Conservation (phyloP, 441 rosid species). For the Adansonia grandidieri region DNA sequence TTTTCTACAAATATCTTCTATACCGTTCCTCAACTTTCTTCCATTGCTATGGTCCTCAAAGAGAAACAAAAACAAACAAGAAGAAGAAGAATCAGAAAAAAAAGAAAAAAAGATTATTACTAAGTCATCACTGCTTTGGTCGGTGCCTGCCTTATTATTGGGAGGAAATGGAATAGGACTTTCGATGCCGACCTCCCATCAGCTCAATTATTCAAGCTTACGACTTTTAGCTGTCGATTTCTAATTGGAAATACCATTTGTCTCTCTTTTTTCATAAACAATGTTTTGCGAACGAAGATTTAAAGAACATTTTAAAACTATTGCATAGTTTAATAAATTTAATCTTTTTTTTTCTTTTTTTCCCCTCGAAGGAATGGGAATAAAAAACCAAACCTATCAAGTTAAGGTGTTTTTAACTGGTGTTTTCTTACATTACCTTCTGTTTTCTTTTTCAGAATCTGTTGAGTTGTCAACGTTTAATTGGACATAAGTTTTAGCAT, state of each 20-base stretch:
- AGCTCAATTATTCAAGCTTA: slow-evolving; percentile 25
- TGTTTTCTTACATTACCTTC: background rate
- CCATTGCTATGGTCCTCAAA: background rate
- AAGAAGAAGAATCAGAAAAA: background rate
- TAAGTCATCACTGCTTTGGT: background rate
- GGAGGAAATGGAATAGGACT: slow-evolving; percentile 25
- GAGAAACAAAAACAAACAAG: background rate
- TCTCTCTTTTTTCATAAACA: background rate
- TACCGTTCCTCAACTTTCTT: background rate
- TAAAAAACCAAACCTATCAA: background rate
- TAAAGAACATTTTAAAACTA: no score
- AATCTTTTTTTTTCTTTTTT: no score
- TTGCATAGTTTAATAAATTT: no score
- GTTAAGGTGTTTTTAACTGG: background rate
- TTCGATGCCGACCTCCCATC: slow-evolving; percentile 34
- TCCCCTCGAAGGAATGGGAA: background rate
- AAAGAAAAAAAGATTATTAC: background rate
- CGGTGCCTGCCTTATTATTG: slow-evolving; percentile 32
- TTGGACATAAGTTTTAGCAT: slow-evolving; percentile 12
- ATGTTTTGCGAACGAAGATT: background rate
- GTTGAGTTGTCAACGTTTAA: background rate
- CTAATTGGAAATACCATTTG: background rate
- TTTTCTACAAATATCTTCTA: background rate
- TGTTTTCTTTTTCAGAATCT: background rate
- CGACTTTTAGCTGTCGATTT: slow-evolving; percentile 10